Evolutionary conservation across 495 filamentous ascomycete species (phyloP).

Genomic region (Stereocaulon alpinum): DNA sequence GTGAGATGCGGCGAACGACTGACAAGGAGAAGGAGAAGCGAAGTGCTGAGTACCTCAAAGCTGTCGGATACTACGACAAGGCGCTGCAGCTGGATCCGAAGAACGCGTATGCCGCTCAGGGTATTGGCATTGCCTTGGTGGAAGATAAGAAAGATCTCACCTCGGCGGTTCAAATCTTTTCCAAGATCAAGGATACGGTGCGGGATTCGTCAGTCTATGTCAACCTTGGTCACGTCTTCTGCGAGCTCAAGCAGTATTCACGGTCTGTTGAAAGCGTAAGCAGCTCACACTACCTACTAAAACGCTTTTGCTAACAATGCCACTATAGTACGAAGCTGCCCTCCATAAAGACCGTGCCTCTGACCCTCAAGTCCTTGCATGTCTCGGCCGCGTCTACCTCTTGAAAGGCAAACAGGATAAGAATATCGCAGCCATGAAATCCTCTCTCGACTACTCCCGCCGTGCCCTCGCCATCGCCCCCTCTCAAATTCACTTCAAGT

Average conservation of each 20-base stretch:
- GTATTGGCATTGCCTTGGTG: conserved; percentile 82
- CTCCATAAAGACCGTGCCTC: conserved; percentile 67
- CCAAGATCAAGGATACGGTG: conserved; percentile 78
- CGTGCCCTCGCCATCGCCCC: conserved; percentile 71
- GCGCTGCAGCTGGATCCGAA: conserved; percentile 81
- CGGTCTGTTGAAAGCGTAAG: conserved; percentile 73
- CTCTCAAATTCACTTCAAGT: conserved; percentile 80
- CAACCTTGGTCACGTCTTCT: conserved; percentile 87
- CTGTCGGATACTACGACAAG: conserved; percentile 98
- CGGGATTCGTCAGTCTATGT: conserved; percentile 78
- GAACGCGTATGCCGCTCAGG: conserved; percentile 94
- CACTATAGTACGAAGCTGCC: conserved; percentile 67
- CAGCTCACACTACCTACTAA: conserved; percentile 4
- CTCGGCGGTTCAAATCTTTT: conserved; percentile 71
- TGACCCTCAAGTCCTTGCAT: conserved; percentile 76
- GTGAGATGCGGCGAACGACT: conserved; percentile 86
- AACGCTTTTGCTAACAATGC: not conserved
- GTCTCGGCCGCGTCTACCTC: conserved; percentile 89
- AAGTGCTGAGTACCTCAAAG: conserved; percentile 71
- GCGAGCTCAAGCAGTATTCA: conserved; percentile 75
- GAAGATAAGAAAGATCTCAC: conserved; percentile 86
- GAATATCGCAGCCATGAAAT: conserved; percentile 69
- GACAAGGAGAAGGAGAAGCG: conserved; percentile 86
- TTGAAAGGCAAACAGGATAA: conserved; percentile 75
- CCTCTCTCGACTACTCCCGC: conserved; percentile 74